Evolutionary conservation across 2,329 filamentous ascomycete genomes (phyloP).

Genomic region (Paecilomyces sp.): DNA sequence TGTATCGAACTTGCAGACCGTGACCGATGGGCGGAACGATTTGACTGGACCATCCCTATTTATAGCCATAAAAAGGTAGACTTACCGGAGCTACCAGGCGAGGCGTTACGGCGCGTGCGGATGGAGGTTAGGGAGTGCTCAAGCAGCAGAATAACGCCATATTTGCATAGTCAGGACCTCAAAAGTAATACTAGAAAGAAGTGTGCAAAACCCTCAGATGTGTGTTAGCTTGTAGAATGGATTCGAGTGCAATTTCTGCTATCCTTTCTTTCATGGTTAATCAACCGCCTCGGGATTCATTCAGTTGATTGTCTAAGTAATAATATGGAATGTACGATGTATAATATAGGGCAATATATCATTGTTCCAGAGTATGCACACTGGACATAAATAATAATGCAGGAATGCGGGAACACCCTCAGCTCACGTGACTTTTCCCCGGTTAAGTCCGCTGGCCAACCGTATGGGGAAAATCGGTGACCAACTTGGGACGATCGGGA

Average conservation of each 20-base stretch:
- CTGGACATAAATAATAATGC: neutral
- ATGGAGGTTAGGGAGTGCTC: slow-evolving; percentile 21
- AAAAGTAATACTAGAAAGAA: slow-evolving; percentile 16
- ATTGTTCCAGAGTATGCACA: neutral
- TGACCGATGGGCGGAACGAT: neutral
- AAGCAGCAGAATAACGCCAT: slow-evolving; percentile 14
- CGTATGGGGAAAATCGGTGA: slow-evolving; percentile 2
- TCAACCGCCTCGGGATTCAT: neutral
- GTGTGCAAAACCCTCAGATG: neutral
- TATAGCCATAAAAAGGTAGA: slow-evolving; percentile 16
- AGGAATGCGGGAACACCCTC: neutral
- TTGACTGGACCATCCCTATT: slow-evolving; percentile 1
- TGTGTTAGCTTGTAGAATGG: neutral
- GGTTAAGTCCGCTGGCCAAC: slow-evolving; percentile 12
- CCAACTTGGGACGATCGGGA: slow-evolving; percentile 9
- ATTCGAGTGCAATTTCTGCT: neutral
- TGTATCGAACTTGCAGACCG: slow-evolving; percentile 13
- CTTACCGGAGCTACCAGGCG: slow-evolving; percentile 26
- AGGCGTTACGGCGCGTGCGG: slow-evolving; percentile 36
- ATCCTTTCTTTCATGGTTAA: neutral
- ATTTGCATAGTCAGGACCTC: slow-evolving; percentile 7
- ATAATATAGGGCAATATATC: too few species aligned
- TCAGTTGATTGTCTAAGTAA: neutral
- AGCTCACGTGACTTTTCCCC: neutral
- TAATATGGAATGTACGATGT: neutral